Percentiles rank a stretch among this genome's conserved stretches.
Conservation (phyloP, 2,329 filamentous ascomycete genomes). For the Sphaerulina musiva region DNA sequence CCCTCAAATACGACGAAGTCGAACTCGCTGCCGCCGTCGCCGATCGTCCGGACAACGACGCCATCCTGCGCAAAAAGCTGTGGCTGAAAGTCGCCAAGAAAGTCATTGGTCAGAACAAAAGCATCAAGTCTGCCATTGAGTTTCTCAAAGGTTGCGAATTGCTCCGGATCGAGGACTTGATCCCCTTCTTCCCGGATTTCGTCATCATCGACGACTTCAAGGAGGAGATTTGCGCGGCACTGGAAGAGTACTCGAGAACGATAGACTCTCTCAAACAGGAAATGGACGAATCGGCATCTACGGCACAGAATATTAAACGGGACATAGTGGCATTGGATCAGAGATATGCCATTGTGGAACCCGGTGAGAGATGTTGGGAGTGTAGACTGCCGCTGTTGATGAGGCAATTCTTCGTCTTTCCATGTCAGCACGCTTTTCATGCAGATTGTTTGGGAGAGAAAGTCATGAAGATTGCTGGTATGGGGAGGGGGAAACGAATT, state of each 20-base stretch:
- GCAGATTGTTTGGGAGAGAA: constrained; percentile 84
- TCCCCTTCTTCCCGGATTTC: constrained; percentile 97
- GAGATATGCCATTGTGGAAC: constrained; percentile 92
- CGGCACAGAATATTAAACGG: constrained; percentile 80
- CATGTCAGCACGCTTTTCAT: constrained; percentile 96
- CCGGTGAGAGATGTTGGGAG: constrained; percentile 86
- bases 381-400: constrained; percentile 81
- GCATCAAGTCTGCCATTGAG: constrained; percentile 81
- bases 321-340: constrained; percentile 82
- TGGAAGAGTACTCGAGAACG: constrained; percentile 87
- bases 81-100: constrained; percentile 95
- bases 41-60: constrained; percentile 67
- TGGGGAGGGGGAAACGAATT: constrained; percentile 71
- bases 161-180: constrained; percentile 89
- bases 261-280: constrained; percentile 84
- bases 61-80: constrained; percentile 79
- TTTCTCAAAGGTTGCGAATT: constrained; percentile 88
- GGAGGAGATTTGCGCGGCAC: constrained; percentile 87
- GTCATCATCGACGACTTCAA: constrained; percentile 99
- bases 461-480: constrained; percentile 74
- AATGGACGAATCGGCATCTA: constrained; percentile 90
- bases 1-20: constrained; percentile 80
- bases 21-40: constrained; percentile 86
- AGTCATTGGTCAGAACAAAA: constrained; percentile 77
- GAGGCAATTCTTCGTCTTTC: constrained; percentile 95